phyloP scores from a whole-genome alignment of 352 stramenopile genomes.

The Phytopythium mirpurense region DNA sequence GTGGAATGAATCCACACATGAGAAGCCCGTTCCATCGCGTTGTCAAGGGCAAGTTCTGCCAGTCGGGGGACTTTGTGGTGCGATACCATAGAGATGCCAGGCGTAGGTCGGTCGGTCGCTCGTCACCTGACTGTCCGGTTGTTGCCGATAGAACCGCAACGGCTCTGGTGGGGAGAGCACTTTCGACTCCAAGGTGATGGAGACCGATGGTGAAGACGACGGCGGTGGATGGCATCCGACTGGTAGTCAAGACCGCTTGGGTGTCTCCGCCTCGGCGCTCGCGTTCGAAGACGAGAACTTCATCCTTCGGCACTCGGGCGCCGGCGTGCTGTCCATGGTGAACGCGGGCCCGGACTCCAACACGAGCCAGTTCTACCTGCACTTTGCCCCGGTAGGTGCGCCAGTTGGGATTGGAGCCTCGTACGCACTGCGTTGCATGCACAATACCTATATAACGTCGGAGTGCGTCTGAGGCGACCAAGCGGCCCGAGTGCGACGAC shows the following conservation, averaged over 20 bases:
- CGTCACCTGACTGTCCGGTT: slow-evolving; percentile 8
- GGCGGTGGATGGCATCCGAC: slow-evolving; percentile 2
- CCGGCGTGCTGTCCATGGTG: slow-evolving; percentile 91
- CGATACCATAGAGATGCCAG: not conserved
- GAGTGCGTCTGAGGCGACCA: too few species aligned
- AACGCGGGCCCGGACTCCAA: slow-evolving; percentile 95
- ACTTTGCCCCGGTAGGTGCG: slow-evolving; percentile 33
- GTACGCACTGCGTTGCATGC: too few species aligned
- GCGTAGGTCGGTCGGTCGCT: too few species aligned
- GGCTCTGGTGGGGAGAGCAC: slow-evolving; percentile 84
- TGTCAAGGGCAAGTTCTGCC: slow-evolving; percentile 87
- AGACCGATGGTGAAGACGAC: slow-evolving; percentile 1
- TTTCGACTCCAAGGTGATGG: slow-evolving; percentile 37
- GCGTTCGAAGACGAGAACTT: slow-evolving; percentile 95
- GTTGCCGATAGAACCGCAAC: slow-evolving; percentile 57
- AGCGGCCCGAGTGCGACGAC: slow-evolving; percentile 67
- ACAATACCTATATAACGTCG: too few species aligned
- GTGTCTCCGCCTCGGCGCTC: not conserved
- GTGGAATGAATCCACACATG: too few species aligned
- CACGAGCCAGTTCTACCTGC: slow-evolving; percentile 95
- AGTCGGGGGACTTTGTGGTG: slow-evolving; percentile 90
- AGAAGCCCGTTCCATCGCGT: slow-evolving; percentile 91
- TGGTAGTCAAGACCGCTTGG: not conserved
- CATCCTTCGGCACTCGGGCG: slow-evolving; percentile 78
- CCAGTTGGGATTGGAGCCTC: too few species aligned